These are phyloP conservation scores for Hippophae tibetana DNA, from an alignment of 306 rosid genomes.

Conservation along the genomic window DNA sequence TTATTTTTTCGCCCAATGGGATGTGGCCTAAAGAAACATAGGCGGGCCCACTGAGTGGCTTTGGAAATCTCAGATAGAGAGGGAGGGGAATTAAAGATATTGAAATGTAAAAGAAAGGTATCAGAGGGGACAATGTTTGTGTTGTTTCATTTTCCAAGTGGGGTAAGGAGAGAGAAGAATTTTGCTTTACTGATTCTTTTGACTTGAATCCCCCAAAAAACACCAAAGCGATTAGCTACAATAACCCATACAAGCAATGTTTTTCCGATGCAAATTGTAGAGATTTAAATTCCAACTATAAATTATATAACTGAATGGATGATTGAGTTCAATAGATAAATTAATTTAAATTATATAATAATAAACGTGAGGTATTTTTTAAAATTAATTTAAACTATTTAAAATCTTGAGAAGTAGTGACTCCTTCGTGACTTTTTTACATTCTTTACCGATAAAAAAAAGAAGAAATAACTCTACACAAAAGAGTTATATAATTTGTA, in stretches of 20 bases:
- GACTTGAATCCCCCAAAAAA: slow-evolving; percentile 35
- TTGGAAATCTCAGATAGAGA: slow-evolving; percentile 46
- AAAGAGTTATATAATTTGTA: too few relatives aligned
- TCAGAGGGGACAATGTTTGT: slow-evolving; percentile 69
- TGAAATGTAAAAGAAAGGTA: slow-evolving; percentile 58
- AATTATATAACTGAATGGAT: too few relatives aligned
- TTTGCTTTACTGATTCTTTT: slow-evolving; percentile 62
- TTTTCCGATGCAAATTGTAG: too few relatives aligned
- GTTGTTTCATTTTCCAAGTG: slow-evolving; percentile 77
- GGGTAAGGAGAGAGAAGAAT: slow-evolving; percentile 28
- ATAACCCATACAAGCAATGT: slow-evolving; percentile 1
- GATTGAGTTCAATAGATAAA: too few relatives aligned
- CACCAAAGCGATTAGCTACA: slow-evolving; percentile 4
- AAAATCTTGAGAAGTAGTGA: too few relatives aligned
- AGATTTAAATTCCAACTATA: too few relatives aligned
- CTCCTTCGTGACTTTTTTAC: too few relatives aligned
- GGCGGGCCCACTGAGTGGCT: slow-evolving; percentile 80
- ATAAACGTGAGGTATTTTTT: too few relatives aligned
- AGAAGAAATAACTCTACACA: too few relatives aligned
- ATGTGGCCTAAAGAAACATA: slow-evolving; percentile 90
- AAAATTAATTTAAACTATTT: too few relatives aligned
- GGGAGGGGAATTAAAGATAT: slow-evolving; percentile 14
- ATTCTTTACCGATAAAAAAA: too few relatives aligned
- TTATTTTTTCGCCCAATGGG: slow-evolving; percentile 48
- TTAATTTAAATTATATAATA: too few relatives aligned